Evolutionary conservation across 306 rosid genomes (phyloP).

Genomic region (Corylus avellana): DNA sequence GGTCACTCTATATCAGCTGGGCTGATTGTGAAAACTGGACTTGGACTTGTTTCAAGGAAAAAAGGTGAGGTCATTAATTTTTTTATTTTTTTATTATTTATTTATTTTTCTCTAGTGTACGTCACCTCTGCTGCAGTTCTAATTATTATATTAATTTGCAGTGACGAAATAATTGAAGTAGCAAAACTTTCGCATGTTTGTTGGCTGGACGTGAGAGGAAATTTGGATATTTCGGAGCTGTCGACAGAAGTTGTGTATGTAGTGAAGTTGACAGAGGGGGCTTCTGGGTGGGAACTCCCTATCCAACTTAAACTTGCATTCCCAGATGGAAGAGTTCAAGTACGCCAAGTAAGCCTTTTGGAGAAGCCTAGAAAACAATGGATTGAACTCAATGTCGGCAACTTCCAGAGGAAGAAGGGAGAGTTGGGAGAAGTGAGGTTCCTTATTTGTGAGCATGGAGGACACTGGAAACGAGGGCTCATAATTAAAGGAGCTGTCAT

Average conservation of each 20-base stretch:
- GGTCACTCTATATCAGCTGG: conserved; percentile 10
- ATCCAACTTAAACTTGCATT: conserved; percentile 6
- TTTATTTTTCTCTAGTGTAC: too few relatives aligned
- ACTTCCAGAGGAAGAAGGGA: background rate
- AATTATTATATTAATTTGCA: background rate
- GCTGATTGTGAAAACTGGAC: background rate
- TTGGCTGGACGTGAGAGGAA: conserved; percentile 23
- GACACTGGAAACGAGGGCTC: conserved; percentile 17
- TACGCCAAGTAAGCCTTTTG: background rate
- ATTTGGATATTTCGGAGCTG: conserved; percentile 16
- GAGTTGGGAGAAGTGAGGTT: conserved; percentile 12
- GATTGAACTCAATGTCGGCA: conserved; percentile 15
- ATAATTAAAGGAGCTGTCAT: conserved; percentile 4
- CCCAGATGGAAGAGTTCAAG: background rate
- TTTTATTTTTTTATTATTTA: background rate
- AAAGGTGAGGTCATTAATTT: background rate
- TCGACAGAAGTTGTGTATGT: conserved; percentile 5
- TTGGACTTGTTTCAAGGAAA: conserved; percentile 24
- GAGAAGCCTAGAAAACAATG: conserved; percentile 13
- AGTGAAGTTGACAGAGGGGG: conserved; percentile 21
- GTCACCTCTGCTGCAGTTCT: background rate
- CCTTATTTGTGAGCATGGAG: conserved; percentile 4
- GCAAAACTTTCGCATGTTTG: conserved; percentile 4
- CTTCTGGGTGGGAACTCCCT: conserved; percentile 31
- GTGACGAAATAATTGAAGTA: conserved; percentile 28